These are phyloP conservation scores for Pseudozyma hubeiensis DNA, from an alignment of 1,284 basidiomycete genomes.

Conservation along the genomic window DNA sequence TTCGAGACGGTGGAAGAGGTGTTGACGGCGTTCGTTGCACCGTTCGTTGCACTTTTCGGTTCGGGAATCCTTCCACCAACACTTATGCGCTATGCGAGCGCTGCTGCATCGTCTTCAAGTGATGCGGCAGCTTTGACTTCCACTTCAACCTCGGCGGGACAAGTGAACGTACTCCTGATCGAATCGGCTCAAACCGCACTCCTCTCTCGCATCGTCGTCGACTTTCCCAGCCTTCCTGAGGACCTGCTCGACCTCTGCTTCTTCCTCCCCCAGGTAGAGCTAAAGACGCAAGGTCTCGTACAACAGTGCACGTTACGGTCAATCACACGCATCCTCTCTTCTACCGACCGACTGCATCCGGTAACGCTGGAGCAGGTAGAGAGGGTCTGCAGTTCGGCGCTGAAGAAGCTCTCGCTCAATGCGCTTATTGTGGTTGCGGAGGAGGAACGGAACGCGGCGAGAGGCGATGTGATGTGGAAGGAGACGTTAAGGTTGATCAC, in stretches of 20 bases:
- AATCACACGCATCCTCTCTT: constrained; percentile 11
- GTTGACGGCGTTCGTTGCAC: background rate
- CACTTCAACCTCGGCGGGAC: background rate
- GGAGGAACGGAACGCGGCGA: constrained; percentile 15
- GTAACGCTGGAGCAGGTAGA: background rate
- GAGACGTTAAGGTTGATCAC: constrained; percentile 23
- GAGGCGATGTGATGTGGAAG: constrained; percentile 23
- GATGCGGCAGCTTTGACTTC: background rate
- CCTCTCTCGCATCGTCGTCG: constrained; percentile 11
- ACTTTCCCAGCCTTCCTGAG: constrained; percentile 2
- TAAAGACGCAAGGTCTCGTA: constrained; percentile 1
- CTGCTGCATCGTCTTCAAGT: background rate
- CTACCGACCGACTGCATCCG: constrained; percentile 2
- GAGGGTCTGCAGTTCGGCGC: constrained; percentile 5
- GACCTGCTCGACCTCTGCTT: constrained; percentile 13
- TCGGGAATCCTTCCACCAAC: background rate
- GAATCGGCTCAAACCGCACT: constrained; percentile 29
- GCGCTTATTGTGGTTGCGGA: background rate
- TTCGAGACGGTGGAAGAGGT: constrained; percentile 8
- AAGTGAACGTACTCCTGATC: constrained; percentile 11
- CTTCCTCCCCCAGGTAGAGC: constrained; percentile 9
- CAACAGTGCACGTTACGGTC: constrained; percentile 28
- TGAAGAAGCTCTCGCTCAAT: constrained; percentile 9
- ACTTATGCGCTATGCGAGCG: background rate
- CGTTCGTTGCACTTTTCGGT: constrained; percentile 5